Conservation (phyloP, 108 stramenopile species). For the Nitzschia sp. region DNA sequence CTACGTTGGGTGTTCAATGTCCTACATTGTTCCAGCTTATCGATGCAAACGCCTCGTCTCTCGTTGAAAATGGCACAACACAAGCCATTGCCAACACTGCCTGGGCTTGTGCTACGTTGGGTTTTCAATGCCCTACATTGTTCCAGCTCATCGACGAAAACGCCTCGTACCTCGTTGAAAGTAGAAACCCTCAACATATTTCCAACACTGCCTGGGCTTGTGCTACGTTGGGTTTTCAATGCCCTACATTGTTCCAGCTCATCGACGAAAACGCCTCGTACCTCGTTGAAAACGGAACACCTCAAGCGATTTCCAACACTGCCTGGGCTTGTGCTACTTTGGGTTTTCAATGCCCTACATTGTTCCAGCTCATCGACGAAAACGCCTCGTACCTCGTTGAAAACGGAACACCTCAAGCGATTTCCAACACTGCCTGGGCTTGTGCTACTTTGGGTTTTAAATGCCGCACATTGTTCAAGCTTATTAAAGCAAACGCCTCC, state of each 20-base stretch:
- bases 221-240: conserved; percentile 19
- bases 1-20: conserved; percentile 2
- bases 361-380: conserved; percentile 8
- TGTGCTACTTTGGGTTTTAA: too few relatives aligned
- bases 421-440: too few relatives aligned
- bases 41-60: background rate
- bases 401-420: too few relatives aligned
- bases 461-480: too few relatives aligned
- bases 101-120: conserved; percentile 28
- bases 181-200: conserved; percentile 16
- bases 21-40: background rate
- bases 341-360: conserved; percentile 11
- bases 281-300: conserved; percentile 13
- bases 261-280: conserved; percentile 12
- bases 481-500: too few relatives aligned
- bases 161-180: conserved; percentile 5
- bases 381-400: too few relatives aligned
- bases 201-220: conserved; percentile 33
- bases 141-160: conserved; percentile 13
- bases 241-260: conserved; percentile 17
- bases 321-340: conserved; percentile 22
- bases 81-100: conserved; percentile 14
- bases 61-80: conserved; percentile 5
- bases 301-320: conserved; percentile 25
- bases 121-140: background rate